Evolutionary conservation across 495 filamentous ascomycete genomes (phyloP).

Genomic region (Penicillium subrubescens): DNA sequence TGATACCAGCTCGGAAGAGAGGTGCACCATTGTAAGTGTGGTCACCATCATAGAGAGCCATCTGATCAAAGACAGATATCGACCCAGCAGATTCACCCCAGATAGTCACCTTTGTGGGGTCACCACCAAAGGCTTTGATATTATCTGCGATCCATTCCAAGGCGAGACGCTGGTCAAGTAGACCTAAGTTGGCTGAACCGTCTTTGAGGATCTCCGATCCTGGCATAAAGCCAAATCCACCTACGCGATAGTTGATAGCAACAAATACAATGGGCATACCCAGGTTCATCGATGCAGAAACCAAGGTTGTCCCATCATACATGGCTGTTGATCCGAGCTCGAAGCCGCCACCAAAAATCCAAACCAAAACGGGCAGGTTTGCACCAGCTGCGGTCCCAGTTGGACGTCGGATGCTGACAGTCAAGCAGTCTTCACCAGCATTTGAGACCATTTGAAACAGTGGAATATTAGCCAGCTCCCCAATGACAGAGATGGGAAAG

Average conservation of each 20-base stretch:
- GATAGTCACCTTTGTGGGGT: conserved; percentile 66
- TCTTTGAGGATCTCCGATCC: conserved; percentile 67
- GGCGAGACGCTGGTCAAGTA: conserved; percentile 56
- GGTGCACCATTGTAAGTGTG: conserved; percentile 68
- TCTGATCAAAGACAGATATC: conserved; percentile 72
- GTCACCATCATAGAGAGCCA: conserved; percentile 68
- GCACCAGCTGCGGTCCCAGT: conserved; percentile 52
- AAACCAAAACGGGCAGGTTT: conserved; percentile 65
- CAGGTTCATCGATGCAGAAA: conserved; percentile 52
- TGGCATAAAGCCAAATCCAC: conserved; percentile 72
- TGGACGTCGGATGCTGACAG: conserved; percentile 65
- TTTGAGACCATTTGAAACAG: conserved; percentile 53
- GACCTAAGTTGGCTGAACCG: conserved; percentile 57
- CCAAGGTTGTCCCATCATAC: conserved; percentile 60
- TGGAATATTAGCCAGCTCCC: conserved; percentile 54
- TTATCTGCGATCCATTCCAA: conserved; percentile 58
- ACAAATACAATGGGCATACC: conserved; percentile 70
- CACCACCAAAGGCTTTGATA: conserved; percentile 57
- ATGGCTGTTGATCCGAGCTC: conserved; percentile 59
- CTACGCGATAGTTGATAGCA: conserved; percentile 77
- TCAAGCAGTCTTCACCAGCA: conserved; percentile 67
- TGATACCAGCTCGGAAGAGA: conserved; percentile 70
- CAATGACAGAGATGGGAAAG: conserved; percentile 48
- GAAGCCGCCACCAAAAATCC: conserved; percentile 71
- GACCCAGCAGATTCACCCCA: conserved; percentile 75